Evolutionary conservation across 108 stramenopile genomes (phyloP).

Genomic region (Nannochloropsis granulata): DNA sequence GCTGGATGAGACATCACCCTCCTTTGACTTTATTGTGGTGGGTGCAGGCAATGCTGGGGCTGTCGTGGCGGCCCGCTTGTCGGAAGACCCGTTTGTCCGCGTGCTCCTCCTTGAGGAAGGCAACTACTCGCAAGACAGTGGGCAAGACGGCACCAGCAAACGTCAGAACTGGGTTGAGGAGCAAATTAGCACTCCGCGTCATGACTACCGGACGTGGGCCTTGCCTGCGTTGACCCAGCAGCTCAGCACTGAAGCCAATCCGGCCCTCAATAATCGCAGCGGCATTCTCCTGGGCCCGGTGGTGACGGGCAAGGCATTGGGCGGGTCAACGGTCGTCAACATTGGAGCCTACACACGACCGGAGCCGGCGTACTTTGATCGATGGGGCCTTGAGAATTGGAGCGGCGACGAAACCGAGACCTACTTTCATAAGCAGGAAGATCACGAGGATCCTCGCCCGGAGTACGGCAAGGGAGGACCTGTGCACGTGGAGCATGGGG

Average conservation of each 20-base stretch:
- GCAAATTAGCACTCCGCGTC: not conserved
- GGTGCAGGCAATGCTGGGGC: slow-evolving; percentile 58
- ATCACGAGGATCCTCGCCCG: not conserved
- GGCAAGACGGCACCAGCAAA: not conserved
- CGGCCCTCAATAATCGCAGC: not conserved
- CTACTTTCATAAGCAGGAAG: not conserved
- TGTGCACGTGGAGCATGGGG: not conserved
- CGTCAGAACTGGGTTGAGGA: not conserved
- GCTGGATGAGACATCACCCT: not conserved
- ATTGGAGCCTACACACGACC: not conserved
- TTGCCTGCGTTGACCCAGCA: not conserved
- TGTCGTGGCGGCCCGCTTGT: slow-evolving; percentile 46
- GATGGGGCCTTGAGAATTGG: not conserved
- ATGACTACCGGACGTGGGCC: not conserved
- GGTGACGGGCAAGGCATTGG: not conserved
- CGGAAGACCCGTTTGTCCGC: slow-evolving; percentile 9
- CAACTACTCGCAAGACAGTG: slow-evolving; percentile 3
- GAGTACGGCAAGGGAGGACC: not conserved
- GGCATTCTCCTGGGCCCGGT: not conserved
- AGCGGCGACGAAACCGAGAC: not conserved
- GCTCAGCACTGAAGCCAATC: not conserved
- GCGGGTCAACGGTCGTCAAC: not conserved
- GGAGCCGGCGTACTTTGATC: not conserved
- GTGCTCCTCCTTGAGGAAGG: slow-evolving; percentile 45
- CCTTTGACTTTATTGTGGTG: slow-evolving; percentile 53